A percentile compares a stretch with the other conserved stretches of the same genome.
Evolutionary conservation across 2,329 filamentous ascomycete genomes (phyloP).

Genomic region (Diaporthe ilicicola): DNA sequence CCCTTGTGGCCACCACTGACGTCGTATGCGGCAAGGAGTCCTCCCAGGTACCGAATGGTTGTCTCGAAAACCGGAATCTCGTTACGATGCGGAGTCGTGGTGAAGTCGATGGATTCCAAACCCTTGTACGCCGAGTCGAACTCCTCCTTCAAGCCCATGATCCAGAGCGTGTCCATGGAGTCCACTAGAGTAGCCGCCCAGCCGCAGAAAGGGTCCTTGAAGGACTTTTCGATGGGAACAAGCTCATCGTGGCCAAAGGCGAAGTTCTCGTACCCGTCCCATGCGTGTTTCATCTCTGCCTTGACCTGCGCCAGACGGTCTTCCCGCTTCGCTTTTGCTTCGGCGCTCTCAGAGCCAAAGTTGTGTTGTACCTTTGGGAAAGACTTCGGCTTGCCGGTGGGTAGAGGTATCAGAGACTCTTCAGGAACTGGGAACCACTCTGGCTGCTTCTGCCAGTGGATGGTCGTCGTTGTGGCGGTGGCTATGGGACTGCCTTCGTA

Average conservation of each 20-base stretch:
- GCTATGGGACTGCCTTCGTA: slow-evolving; percentile 35
- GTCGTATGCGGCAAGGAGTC: slow-evolving; percentile 86
- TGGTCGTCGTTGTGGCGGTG: slow-evolving; percentile 39
- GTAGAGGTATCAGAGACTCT: slow-evolving; percentile 77
- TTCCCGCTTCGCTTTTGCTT: slow-evolving; percentile 68
- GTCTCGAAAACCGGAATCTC: slow-evolving; percentile 94
- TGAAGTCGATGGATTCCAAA: slow-evolving; percentile 83
- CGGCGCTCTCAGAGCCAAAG: slow-evolving; percentile 72
- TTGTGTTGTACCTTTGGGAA: slow-evolving; percentile 81
- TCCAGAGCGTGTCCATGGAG: slow-evolving; percentile 84
- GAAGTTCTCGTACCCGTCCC: slow-evolving; percentile 80
- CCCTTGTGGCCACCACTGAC: slow-evolving; percentile 70
- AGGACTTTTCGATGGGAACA: slow-evolving; percentile 72
- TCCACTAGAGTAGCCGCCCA: slow-evolving; percentile 92
- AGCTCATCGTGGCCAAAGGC: slow-evolving; percentile 92
- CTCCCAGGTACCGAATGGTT: slow-evolving; percentile 89
- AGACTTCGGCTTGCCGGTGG: slow-evolving; percentile 72
- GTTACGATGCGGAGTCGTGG: slow-evolving; percentile 64
- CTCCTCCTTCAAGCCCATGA: slow-evolving; percentile 81
- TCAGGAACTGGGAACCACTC: slow-evolving; percentile 82
- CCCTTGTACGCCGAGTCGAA: slow-evolving; percentile 80
- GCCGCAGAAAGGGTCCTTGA: slow-evolving; percentile 85
- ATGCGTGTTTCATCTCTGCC: slow-evolving; percentile 78
- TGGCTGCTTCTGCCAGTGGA: slow-evolving; percentile 77
- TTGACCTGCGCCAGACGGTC: slow-evolving; percentile 73